Conservation (phyloP, 2,329 filamentous ascomycete genomes). For the Ambrosiella xylebori region DNA sequence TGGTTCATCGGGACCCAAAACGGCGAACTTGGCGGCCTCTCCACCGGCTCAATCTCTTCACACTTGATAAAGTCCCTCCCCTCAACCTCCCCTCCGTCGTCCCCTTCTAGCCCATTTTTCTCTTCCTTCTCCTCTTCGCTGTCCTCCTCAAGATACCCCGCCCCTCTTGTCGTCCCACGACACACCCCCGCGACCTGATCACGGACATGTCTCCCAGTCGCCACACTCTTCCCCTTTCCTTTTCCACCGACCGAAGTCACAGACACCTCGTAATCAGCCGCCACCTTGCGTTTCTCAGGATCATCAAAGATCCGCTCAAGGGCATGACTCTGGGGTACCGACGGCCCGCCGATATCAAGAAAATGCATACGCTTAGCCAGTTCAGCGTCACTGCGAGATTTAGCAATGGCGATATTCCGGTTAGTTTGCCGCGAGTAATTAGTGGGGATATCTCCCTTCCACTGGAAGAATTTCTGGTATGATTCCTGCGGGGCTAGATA, state of each 20-base stretch:
- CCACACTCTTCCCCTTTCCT: too few species aligned
- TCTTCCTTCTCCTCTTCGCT: neutral
- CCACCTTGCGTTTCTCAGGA: neutral
- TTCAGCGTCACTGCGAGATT: neutral
- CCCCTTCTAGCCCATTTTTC: neutral
- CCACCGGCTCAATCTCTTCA: too few species aligned
- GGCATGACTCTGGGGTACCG: neutral
- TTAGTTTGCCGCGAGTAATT: neutral
- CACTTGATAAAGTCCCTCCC: neutral
- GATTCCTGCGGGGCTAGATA: too few species aligned
- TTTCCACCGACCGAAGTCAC: too few species aligned
- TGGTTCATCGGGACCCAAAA: too few species aligned
- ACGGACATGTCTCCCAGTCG: neutral
- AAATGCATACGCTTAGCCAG: neutral
- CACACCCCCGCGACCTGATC: neutral
- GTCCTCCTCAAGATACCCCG: neutral
- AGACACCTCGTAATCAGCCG: too few species aligned
- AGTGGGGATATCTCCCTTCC: neutral
- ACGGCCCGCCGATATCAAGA: too few species aligned
- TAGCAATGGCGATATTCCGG: neutral
- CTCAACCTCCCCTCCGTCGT: neutral
- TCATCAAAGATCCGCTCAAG: neutral
- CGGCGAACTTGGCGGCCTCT: too few species aligned
- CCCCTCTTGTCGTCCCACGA: neutral
- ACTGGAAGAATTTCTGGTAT: neutral